Conservation (phyloP, 345 rosid genomes). For the Arabidopsis suecica region DNA sequence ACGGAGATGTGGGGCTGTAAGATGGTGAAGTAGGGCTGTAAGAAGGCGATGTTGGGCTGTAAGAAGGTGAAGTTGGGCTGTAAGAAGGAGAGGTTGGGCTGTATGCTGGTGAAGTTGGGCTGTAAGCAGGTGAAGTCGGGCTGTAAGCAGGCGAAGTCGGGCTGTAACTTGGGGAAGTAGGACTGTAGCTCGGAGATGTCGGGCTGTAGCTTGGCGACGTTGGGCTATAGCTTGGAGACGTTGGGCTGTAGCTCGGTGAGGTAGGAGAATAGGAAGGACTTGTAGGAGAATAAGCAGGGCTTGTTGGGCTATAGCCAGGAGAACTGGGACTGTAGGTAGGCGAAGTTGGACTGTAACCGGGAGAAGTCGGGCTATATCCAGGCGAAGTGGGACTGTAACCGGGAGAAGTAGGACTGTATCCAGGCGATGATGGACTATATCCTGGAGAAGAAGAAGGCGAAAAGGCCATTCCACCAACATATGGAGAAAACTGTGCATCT, state of each 20-base stretch:
- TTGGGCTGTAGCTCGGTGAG: slow-evolving; percentile 78
- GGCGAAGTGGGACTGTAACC: slow-evolving; percentile 89
- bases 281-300: slow-evolving; percentile 83
- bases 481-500: slow-evolving; percentile 95
- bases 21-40: slow-evolving; percentile 84
- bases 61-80: slow-evolving; percentile 85
- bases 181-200: slow-evolving; percentile 81
- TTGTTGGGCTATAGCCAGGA: slow-evolving; percentile 84
- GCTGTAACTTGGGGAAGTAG: slow-evolving; percentile 75
- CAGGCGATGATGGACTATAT: slow-evolving; percentile 82
- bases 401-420: slow-evolving; percentile 80
- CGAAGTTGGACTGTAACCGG: slow-evolving; percentile 86
- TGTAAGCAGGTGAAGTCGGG: slow-evolving; percentile 74
- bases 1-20: slow-evolving; percentile 79
- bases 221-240: slow-evolving; percentile 84
- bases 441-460: slow-evolving; percentile 90
- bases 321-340: slow-evolving; percentile 91
- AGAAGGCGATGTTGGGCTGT: slow-evolving; percentile 86
- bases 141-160: slow-evolving; percentile 81
- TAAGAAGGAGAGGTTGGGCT: slow-evolving; percentile 86
- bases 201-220: slow-evolving; percentile 84
- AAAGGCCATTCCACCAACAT: slow-evolving; percentile 86
- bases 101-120: slow-evolving; percentile 82
- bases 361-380: slow-evolving; percentile 83
- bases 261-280: slow-evolving; percentile 74